Evolutionary conservation across 2,329 filamentous ascomycete species (phyloP), one percentile per base, ranked within the genome.

Genomic region (Clonostachys rosea): DNA sequence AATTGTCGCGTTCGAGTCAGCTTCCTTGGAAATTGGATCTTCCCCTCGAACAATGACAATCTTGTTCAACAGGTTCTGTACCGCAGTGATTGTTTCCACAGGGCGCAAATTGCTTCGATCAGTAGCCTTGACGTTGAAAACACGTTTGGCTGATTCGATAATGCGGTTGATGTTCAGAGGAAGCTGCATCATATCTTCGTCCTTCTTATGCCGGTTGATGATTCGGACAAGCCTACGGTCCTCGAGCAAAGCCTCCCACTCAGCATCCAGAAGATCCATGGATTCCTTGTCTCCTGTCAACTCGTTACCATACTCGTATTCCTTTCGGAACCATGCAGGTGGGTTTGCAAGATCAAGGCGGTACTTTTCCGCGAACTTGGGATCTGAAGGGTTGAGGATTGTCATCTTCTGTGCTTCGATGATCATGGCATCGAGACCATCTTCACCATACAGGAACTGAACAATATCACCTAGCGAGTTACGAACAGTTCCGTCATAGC

Each of bases 391-490:
- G 54, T 84, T 86, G 64, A 97, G 87, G 61, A 89, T 86, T 58
- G 96, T 90, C 53, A 99, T 82, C 47, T 82, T 82, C 67, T 99
- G 95, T 59, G 91, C 89, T 72, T 99, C 94, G 49, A 99, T 97
- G 65, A 86, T 83, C 54, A 88, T 87, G 61, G 89, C 95, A 66
- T 99, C 95, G 8, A 97, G 79, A 60, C 94, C 95, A 67, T 99
- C 95, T 65, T 99, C 94, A 61, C 94, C 94, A 56, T 99, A 99
- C 51, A 96, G 78, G 72, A 99, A 99, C 62, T 99, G 92, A 47
- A 99, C 86, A 52, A 99, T 87, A 59, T 99, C 95, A 42, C 94
- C 94, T 41, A 97, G 78, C 3, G 94, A 99, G 69, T 99, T 99
- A 50, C 94, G 87, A 30, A 99, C 91, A 6, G 94, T 99, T 52